Conservation (phyloP, 352 stramenopile species). For the Phytophthora constricta region DNA sequence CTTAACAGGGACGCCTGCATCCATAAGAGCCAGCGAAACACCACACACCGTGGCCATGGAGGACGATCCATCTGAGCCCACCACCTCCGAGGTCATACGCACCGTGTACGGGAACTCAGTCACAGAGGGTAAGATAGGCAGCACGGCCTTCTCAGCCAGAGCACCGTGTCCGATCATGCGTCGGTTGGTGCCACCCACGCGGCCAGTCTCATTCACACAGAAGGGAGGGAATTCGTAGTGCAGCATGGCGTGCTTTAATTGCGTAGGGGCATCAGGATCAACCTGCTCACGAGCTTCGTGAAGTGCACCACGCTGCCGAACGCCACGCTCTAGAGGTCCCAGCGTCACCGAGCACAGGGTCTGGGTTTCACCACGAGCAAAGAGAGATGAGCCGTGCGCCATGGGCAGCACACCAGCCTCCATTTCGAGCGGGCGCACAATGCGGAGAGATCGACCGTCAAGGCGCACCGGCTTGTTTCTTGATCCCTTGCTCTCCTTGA, state of each 20-base stretch:
- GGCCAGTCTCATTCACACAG: slow-evolving; percentile 96
- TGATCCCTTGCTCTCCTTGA: slow-evolving; percentile 27
- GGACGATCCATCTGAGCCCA: slow-evolving; percentile 93
- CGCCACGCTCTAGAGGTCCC: slow-evolving; percentile 75
- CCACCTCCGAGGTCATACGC: slow-evolving; percentile 96
- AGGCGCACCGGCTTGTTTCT: slow-evolving; percentile 67
- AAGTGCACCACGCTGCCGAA: slow-evolving; percentile 70
- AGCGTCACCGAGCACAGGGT: slow-evolving; percentile 91
- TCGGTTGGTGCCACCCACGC: slow-evolving; percentile 83
- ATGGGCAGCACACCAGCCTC: slow-evolving; percentile 89
- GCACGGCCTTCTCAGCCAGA: slow-evolving; percentile 96
- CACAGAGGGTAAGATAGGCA: slow-evolving; percentile 92
- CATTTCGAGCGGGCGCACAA: slow-evolving; percentile 88
- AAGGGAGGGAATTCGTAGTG: slow-evolving; percentile 99
- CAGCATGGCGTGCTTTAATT: slow-evolving; percentile 92
- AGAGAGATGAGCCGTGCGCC: slow-evolving; percentile 90
- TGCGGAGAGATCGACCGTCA: slow-evolving; percentile 83
- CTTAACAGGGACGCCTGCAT: slow-evolving; percentile 96
- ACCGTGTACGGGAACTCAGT: slow-evolving; percentile 97
- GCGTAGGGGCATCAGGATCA: slow-evolving; percentile 38
- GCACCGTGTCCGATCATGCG: slow-evolving; percentile 97
- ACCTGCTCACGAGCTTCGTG: slow-evolving; percentile 46
- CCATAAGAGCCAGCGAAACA: slow-evolving; percentile 96
- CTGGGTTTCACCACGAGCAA: slow-evolving; percentile 90
- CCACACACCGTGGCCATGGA: slow-evolving; percentile 98